Evolutionary conservation across 2,329 filamentous ascomycete genomes (phyloP).

Genomic region (Verticillium nonalfalfae): DNA sequence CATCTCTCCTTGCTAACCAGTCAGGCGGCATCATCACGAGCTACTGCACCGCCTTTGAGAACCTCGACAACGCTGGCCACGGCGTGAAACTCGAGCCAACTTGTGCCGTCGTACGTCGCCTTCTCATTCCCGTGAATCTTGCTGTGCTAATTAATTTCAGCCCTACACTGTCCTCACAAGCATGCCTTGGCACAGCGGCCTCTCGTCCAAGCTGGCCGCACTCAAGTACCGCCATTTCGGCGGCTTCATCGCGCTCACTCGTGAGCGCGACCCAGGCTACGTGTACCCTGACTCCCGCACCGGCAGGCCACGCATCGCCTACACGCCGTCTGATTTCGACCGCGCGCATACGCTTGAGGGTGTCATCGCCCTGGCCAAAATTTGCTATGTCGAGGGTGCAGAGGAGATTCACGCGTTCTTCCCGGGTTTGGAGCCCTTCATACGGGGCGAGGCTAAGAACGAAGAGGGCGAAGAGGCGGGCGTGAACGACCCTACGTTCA

Average conservation of each 20-base stretch:
- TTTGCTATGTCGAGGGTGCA: constrained; percentile 73
- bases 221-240: constrained; percentile 64
- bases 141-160: constrained; percentile 25
- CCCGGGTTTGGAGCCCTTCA: constrained; percentile 58
- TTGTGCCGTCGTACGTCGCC: constrained; percentile 53
- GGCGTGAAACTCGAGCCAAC: constrained; percentile 76
- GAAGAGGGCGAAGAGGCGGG: constrained; percentile 8
- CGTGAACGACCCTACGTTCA: constrained; percentile 54
- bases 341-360: constrained; percentile 66
- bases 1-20: constrained; percentile 9
- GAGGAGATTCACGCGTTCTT: constrained; percentile 68
- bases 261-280: constrained; percentile 69
- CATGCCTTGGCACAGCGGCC: constrained; percentile 59
- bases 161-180: constrained; percentile 58
- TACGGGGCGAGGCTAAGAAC: constrained; percentile 20
- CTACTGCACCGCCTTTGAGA: constrained; percentile 70
- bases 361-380: constrained; percentile 63
- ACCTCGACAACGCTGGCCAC: constrained; percentile 74
- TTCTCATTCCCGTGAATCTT: not conserved
- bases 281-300: constrained; percentile 67
- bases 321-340: constrained; percentile 67
- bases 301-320: constrained; percentile 61
- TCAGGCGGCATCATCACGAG: constrained; percentile 72
- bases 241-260: constrained; percentile 65
- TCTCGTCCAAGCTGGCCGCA: constrained; percentile 66